Base-by-base conservation (phyloP, 306 rosid genomes). In the Begonia peltatifolia region DNA sequence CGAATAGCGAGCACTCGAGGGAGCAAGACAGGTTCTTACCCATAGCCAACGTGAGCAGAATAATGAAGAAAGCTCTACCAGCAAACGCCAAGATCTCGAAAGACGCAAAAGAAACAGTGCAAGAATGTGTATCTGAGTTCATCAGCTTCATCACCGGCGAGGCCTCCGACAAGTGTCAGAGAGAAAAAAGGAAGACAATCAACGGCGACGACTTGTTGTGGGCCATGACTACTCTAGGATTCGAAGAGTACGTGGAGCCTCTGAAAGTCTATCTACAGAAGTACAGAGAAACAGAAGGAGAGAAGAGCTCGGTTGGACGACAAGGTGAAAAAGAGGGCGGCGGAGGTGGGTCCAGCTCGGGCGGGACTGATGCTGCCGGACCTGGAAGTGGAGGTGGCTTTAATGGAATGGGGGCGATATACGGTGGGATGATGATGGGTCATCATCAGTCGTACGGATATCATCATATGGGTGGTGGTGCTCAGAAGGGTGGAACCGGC, bases 31-130 rank as follows among this genome's bases (percentile, higher is more conserved):
- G 79, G 60, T 72, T 81, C 59, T 49, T 81, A 43, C 89, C 82
- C 61, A 81, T 81, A 14, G 84, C 89, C 41, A 81, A 77, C 79
- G 89, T 81, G 50, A 81, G 89, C 68, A 57, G 84, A 47, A 81
- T 77, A 48, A 81, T 81, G 89, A 81, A 81, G 71, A 81, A 81
- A 65, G 89, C 82, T 9, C 46, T 81, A 61, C 82, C 89, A n/a
- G 89, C 80, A 20, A 81, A 81, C 76, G 80, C 76, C 4, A 82
- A 78, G 76, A 78, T 82, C 60, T 82, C 83, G 1, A 82, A 78
- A 63, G 89, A 81, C 65, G 80, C 84, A 4, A 81, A 78, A 42
- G 83, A 82, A 67, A 82, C 83, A 1, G 78, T 82, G 41, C 80
- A 82, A 54, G 85, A 75, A 64, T 82, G 82, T 47, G 82, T 82